Evolutionary conservation across 202 grass and related monocot species (phyloP).

Genomic region (Carex sylvatica): DNA sequence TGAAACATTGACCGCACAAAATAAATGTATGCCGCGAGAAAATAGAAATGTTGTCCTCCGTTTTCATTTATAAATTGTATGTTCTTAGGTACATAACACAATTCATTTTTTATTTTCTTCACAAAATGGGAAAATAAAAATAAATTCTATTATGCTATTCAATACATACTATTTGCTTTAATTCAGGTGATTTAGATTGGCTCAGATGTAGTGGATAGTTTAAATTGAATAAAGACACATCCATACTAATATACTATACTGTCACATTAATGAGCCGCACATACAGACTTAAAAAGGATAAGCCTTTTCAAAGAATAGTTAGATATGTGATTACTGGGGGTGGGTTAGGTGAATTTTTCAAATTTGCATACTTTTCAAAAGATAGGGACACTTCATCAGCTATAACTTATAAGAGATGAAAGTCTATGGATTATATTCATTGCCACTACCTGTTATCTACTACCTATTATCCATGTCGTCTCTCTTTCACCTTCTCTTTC

Average conservation of each 20-base stretch:
- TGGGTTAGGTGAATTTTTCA: background rate
- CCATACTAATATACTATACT: background rate
- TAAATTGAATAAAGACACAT: conserved; percentile 9
- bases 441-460: background rate
- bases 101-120: too few species aligned
- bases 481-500: background rate
- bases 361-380: background rate
- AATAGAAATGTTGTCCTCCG: too few species aligned
- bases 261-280: background rate
- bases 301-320: background rate
- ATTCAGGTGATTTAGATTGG: too few species aligned
- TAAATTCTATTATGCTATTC: too few species aligned
- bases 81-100: too few species aligned
- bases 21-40: too few species aligned
- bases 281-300: background rate
- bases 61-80: too few species aligned
- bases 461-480: background rate
- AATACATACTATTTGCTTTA: too few species aligned
- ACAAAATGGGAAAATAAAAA: too few species aligned
- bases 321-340: background rate
- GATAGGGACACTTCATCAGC: background rate
- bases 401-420: background rate
- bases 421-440: background rate
- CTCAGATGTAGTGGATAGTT: background rate
- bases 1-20: too few species aligned